These are phyloP conservation scores for Clausena lansium DNA, from an alignment of 345 rosid genomes.

Conservation along the genomic window DNA sequence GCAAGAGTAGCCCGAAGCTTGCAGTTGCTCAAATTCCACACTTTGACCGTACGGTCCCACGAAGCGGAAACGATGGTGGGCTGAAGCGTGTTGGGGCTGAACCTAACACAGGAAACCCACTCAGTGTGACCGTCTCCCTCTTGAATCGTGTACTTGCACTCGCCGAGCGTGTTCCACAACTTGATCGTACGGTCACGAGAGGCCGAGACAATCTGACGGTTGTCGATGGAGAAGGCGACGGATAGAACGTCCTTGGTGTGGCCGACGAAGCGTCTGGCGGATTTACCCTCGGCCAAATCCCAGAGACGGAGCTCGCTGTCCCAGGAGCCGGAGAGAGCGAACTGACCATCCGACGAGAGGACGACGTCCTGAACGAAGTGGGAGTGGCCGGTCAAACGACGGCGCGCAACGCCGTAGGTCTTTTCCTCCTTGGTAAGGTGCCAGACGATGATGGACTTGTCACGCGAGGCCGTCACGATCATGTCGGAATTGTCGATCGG, in stretches of 20 bases:
- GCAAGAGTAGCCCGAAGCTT: constrained; percentile 71
- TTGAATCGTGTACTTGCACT: constrained; percentile 94
- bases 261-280: constrained; percentile 89
- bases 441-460: constrained; percentile 95
- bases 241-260: constrained; percentile 95
- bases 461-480: constrained; percentile 91
- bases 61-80: constrained; percentile 97
- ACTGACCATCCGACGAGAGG: constrained; percentile 92
- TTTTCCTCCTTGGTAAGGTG: constrained; percentile 86
- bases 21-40: constrained; percentile 93
- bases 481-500: constrained; percentile 91
- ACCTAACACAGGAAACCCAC: constrained; percentile 96
- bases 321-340: constrained; percentile 97
- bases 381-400: constrained; percentile 94
- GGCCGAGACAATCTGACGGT: constrained; percentile 96
- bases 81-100: constrained; percentile 72
- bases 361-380: constrained; percentile 95
- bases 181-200: constrained; percentile 92
- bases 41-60: constrained; percentile 84
- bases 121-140: constrained; percentile 84
- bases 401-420: constrained; percentile 74
- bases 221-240: constrained; percentile 93
- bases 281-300: constrained; percentile 76
- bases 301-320: constrained; percentile 98
- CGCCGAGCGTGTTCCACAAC: constrained; percentile 96